These are phyloP conservation scores for Misopates orontium DNA, from an alignment of 257 asterid species.

Conservation along the genomic window DNA sequence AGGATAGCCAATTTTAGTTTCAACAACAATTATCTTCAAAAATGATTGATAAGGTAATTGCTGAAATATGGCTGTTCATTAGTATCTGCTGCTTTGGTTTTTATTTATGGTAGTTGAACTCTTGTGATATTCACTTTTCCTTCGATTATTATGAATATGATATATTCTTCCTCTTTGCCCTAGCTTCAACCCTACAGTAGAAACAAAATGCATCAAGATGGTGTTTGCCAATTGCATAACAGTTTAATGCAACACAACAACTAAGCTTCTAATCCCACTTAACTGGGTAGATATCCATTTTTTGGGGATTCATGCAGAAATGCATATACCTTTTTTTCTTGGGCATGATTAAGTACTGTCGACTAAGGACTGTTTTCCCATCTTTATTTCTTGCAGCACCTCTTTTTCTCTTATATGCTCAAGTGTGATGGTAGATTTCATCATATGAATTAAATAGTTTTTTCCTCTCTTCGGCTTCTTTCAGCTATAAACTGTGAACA, in stretches of 20 bases:
- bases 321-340: too few species aligned
- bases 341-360: too few species aligned
- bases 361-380: background rate
- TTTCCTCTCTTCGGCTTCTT: background rate
- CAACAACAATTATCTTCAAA: background rate
- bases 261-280: too few species aligned
- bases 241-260: too few species aligned
- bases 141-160: too few species aligned
- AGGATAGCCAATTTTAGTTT: background rate
- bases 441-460: background rate
- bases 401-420: background rate
- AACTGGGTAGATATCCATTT: too few species aligned
- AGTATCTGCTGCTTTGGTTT: background rate
- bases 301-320: too few species aligned
- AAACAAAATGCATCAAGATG: too few species aligned
- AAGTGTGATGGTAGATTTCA: background rate
- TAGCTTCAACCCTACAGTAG: too few species aligned
- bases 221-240: too few species aligned
- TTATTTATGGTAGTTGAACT: background rate
- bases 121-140: too few species aligned
- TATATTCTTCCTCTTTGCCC: too few species aligned
- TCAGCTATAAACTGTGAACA: background rate
- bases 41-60: background rate
- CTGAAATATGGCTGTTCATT: background rate
- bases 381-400: background rate